Evolutionary conservation across 192 early-diverging fungal species (phyloP).

Genomic region (Gonapodya prolifera): DNA sequence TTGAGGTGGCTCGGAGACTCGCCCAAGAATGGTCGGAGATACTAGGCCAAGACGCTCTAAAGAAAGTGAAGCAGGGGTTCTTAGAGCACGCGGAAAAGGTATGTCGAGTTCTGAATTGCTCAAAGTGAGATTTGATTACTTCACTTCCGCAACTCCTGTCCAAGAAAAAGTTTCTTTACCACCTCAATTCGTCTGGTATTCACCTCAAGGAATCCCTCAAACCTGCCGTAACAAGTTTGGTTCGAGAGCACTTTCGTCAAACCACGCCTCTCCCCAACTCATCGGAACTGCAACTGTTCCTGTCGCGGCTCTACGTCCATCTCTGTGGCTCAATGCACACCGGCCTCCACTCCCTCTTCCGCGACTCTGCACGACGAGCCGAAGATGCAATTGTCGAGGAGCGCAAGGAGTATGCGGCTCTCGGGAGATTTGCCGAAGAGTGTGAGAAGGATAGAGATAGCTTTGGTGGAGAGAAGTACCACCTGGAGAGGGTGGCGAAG

Average conservation of each 20-base stretch:
- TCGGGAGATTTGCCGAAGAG: slow-evolving; percentile 36
- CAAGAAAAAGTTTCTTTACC: slow-evolving; percentile 39
- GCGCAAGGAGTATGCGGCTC: slow-evolving; percentile 23
- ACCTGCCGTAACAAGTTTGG: slow-evolving; percentile 35
- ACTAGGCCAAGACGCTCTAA: not conserved
- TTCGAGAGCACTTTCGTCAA: slow-evolving; percentile 35
- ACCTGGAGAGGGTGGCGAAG: slow-evolving; percentile 38
- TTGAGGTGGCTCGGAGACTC: slow-evolving; percentile 29
- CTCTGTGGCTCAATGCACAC: slow-evolving; percentile 43
- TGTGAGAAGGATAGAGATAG: slow-evolving; percentile 27
- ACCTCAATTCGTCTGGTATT: slow-evolving; percentile 42
- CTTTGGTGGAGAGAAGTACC: slow-evolving; percentile 25
- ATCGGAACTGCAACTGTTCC: slow-evolving; percentile 39
- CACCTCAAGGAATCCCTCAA: slow-evolving; percentile 45
- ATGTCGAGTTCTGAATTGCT: not conserved
- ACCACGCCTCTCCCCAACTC: slow-evolving; percentile 34
- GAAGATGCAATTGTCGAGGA: slow-evolving; percentile 11
- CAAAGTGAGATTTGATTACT: too few species aligned
- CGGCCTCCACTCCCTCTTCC: slow-evolving; percentile 24
- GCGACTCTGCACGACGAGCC: not conserved
- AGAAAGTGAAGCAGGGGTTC: not conserved
- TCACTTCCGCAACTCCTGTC: slow-evolving; percentile 8
- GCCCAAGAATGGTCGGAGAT: slow-evolving; percentile 29
- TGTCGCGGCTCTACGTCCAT: slow-evolving; percentile 46
- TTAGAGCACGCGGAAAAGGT: slow-evolving; percentile 5